Percentiles rank a stretch among this genome's conserved stretches.
These are phyloP conservation scores for Xylaria curta DNA, from an alignment of 495 filamentous ascomycete species.

Conservation along the genomic window DNA sequence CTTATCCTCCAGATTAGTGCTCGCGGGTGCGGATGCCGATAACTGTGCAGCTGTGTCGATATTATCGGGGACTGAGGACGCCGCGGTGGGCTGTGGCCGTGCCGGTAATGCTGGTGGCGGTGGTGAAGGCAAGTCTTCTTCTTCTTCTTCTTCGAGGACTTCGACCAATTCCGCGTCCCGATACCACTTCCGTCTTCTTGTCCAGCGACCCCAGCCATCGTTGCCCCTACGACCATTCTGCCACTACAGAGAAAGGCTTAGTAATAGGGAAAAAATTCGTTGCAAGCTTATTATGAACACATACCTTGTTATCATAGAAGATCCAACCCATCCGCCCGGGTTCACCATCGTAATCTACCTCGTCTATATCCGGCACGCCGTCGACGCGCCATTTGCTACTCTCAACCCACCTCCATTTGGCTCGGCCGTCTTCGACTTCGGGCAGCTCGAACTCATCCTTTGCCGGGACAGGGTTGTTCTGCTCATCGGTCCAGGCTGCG, in stretches of 20 bases:
- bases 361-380: constrained; percentile 62
- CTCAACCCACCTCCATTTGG: constrained; percentile 88
- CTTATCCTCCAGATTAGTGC: constrained; percentile 19
- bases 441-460: constrained; percentile 87
- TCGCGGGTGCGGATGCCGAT: constrained; percentile 7
- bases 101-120: constrained; percentile 32
- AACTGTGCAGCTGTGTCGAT: not conserved
- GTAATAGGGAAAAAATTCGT: not conserved
- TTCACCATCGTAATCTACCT: constrained; percentile 58
- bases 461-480: constrained; percentile 77
- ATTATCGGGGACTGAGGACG: constrained; percentile 27
- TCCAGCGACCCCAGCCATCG: constrained; percentile 96
- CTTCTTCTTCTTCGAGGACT: constrained; percentile 47
- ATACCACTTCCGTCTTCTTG: constrained; percentile 92
- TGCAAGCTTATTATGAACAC: constrained; percentile 26
- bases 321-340: constrained; percentile 83
- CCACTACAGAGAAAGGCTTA: constrained; percentile 65
- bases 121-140: constrained; percentile 38
- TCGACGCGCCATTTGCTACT: constrained; percentile 88
- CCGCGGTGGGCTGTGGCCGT: constrained; percentile 27
- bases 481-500: constrained; percentile 92
- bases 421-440: constrained; percentile 75
- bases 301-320: constrained; percentile 96
- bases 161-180: constrained; percentile 96
- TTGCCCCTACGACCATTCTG: constrained; percentile 84